Evolutionary conservation across 495 filamentous ascomycete species (phyloP).

Genomic region (Podospora appendiculata): DNA sequence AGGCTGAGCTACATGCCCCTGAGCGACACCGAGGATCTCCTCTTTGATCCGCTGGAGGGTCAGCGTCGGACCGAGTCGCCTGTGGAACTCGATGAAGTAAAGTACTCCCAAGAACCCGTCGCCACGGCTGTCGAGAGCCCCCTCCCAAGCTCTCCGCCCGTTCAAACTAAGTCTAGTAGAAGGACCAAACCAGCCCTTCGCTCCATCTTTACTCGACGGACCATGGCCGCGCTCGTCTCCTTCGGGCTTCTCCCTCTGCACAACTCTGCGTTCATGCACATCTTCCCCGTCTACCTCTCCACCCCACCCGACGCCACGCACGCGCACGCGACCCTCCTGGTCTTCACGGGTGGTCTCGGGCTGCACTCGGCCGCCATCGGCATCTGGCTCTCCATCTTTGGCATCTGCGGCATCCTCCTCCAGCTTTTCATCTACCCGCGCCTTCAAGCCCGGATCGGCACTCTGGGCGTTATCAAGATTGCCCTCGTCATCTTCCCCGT

Average conservation of each 20-base stretch:
- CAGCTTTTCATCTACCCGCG: slow-evolving; percentile 65
- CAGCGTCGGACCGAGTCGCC: not conserved
- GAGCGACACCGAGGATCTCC: not conserved
- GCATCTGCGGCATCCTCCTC: slow-evolving; percentile 58
- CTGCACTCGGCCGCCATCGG: slow-evolving; percentile 62
- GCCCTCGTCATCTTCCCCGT: slow-evolving; percentile 57
- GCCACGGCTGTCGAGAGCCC: not conserved
- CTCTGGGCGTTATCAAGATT: slow-evolving; percentile 49
- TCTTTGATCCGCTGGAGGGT: not conserved
- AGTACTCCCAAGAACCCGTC: not conserved
- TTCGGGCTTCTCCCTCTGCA: slow-evolving; percentile 67
- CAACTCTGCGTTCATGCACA: slow-evolving; percentile 54
- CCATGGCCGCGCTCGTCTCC: slow-evolving; percentile 52
- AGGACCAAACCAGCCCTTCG: slow-evolving; percentile 5
- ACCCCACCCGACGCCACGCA: slow-evolving; percentile 33
- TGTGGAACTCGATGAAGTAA: slow-evolving; percentile 3
- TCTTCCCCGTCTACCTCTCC: slow-evolving; percentile 67
- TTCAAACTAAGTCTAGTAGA: too few species aligned
- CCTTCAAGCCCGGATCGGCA: slow-evolving; percentile 53
- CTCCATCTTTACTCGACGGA: slow-evolving; percentile 54
- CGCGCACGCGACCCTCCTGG: slow-evolving; percentile 40
- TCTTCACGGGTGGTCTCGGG: slow-evolving; percentile 67
- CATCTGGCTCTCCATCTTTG: slow-evolving; percentile 60
- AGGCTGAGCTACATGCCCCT: not conserved
- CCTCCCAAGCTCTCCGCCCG: not conserved